A percentile compares a stretch with the other conserved stretches of the same genome.
phyloP scores from a whole-genome alignment of 2,329 filamentous ascomycete genomes.

The Daldinia sp. region DNA sequence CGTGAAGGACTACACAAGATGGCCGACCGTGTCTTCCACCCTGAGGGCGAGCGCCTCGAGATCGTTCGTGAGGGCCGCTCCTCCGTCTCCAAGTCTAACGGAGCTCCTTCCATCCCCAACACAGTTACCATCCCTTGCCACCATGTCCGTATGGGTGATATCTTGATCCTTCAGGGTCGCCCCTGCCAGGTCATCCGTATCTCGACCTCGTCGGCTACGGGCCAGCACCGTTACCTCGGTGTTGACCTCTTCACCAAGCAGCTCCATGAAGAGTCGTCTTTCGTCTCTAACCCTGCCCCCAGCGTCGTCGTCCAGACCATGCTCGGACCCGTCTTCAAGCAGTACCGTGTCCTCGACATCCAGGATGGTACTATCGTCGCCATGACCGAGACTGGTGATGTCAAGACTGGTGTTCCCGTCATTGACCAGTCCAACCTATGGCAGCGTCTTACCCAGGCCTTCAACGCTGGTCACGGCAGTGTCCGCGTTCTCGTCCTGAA shows the following conservation, averaged over 20 bases:
- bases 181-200: slow-evolving; percentile 99
- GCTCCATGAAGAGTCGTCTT: slow-evolving; percentile 97
- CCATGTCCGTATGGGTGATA: slow-evolving; percentile 98
- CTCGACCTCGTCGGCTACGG: slow-evolving; percentile 96
- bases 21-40: slow-evolving; percentile 62
- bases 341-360: slow-evolving; percentile 99
- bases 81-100: slow-evolving; percentile 46
- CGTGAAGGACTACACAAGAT: slow-evolving; percentile 65
- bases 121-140: slow-evolving; percentile 99
- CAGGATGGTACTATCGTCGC: slow-evolving; percentile 84
- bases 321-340: slow-evolving; percentile 99
- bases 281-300: slow-evolving; percentile 95
- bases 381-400: slow-evolving; percentile 99
- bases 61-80: slow-evolving; percentile 55
- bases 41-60: slow-evolving; percentile 58
- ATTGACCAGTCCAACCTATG: slow-evolving; percentile 94
- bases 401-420: slow-evolving; percentile 94
- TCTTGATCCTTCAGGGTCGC: slow-evolving; percentile 98
- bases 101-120: slow-evolving; percentile 63
- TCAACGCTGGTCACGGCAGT: slow-evolving; percentile 90
- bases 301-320: slow-evolving; percentile 99
- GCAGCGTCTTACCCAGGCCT: slow-evolving; percentile 80
- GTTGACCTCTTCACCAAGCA: slow-evolving; percentile 99
- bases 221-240: slow-evolving; percentile 99
- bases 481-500: slow-evolving; percentile 96